Evolutionary conservation across 2,329 filamentous ascomycete species (phyloP).

Genomic region (Ophiostoma triangulosporum): DNA sequence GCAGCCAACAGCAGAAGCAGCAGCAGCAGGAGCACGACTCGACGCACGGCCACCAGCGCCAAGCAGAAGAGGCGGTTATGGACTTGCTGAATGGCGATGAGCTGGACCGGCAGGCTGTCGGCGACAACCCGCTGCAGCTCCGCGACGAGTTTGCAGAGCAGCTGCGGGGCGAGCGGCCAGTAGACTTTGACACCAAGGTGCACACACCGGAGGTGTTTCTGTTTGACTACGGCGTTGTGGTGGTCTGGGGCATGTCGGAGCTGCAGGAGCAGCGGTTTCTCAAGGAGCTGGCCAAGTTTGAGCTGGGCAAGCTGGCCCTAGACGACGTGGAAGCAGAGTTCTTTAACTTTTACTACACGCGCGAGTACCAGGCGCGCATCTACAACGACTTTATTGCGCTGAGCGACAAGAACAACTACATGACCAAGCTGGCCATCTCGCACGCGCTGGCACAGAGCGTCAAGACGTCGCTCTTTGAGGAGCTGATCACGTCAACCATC

Average conservation of each 20-base stretch:
- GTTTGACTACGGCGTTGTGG: constrained; percentile 94
- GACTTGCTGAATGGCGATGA: constrained; percentile 8
- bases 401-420: constrained; percentile 88
- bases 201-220: constrained; percentile 92
- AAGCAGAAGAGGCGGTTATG: constrained; percentile 4
- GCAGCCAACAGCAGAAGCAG: background rate
- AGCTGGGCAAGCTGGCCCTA: constrained; percentile 72
- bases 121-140: constrained; percentile 5
- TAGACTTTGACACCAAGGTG: constrained; percentile 74
- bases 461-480: constrained; percentile 95
- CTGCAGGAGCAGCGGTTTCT: constrained; percentile 80
- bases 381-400: constrained; percentile 99
- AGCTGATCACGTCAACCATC: constrained; percentile 86
- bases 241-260: constrained; percentile 97
- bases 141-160: constrained; percentile 10
- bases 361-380: constrained; percentile 93
- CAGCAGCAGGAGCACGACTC: constrained; percentile 21
- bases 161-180: constrained; percentile 16
- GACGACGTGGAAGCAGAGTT: constrained; percentile 92
- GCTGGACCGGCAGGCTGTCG: constrained; percentile 1
- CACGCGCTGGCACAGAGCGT: constrained; percentile 93
- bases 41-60: constrained; percentile 1
- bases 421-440: constrained; percentile 94
- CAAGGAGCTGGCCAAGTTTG: constrained; percentile 89
- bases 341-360: constrained; percentile 99